Percentiles rank a stretch among this genome's conserved stretches.
Evolutionary conservation across 345 rosid genomes (phyloP).

Genomic region (Hibiscus trionum): DNA sequence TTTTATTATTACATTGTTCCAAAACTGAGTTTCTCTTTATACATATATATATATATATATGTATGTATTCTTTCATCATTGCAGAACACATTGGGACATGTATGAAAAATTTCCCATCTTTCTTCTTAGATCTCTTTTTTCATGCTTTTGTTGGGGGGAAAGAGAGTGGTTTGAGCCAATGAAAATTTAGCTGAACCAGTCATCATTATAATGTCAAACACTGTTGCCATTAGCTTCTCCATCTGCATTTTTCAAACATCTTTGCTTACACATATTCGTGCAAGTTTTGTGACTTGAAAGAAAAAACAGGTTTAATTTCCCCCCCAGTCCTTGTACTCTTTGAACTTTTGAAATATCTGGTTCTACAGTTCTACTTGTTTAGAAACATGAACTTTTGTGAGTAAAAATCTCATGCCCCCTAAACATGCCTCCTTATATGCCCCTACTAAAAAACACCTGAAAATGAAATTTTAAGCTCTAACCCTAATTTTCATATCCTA

Average conservation of each 20-base stretch:
- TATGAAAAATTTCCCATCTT: background rate
- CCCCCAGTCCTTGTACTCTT: too few relatives aligned
- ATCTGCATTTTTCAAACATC: constrained; percentile 28
- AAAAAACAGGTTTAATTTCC: too few relatives aligned
- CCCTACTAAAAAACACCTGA: too few relatives aligned
- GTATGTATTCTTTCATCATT: constrained; percentile 5
- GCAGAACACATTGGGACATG: background rate
- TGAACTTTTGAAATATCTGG: too few relatives aligned
- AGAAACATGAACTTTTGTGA: too few relatives aligned
- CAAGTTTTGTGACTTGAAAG: constrained; percentile 14
- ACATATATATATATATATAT: too few relatives aligned
- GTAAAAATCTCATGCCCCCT: too few relatives aligned
- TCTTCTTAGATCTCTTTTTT: constrained; percentile 17
- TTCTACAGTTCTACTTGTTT: too few relatives aligned
- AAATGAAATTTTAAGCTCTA: too few relatives aligned
- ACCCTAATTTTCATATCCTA: too few relatives aligned
- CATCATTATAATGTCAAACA: constrained; percentile 20
- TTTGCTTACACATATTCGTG: constrained; percentile 41
- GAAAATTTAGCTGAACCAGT: constrained; percentile 3
- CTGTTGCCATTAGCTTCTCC: constrained; percentile 19
- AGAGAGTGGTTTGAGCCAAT: background rate
- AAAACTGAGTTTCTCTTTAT: constrained; percentile 9
- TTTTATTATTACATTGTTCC: constrained; percentile 32
- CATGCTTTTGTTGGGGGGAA: background rate
- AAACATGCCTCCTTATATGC: too few relatives aligned